phyloP scores from a whole-genome alignment of 305 asterid genomes.

The Fraxinus sp. region DNA sequence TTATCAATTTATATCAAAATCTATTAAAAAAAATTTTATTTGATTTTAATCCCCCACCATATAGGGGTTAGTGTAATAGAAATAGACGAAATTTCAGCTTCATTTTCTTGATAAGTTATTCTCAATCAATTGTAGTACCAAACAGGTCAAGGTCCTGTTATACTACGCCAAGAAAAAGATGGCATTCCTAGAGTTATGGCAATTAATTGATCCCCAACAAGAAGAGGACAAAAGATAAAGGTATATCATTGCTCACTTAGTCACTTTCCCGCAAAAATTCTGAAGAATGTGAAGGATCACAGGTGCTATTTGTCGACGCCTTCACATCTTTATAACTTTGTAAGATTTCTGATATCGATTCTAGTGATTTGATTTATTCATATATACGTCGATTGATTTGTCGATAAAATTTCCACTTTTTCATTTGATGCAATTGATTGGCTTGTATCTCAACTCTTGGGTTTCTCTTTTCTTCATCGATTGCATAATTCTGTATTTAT shows the following conservation, averaged over 20 bases:
- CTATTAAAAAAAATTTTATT: no score
- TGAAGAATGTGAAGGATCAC: constrained; percentile 1
- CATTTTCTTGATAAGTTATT: neutral
- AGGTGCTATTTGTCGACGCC: neutral
- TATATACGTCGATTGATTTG: neutral
- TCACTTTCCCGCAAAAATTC: neutral
- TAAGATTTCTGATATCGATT: neutral
- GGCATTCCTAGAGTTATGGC: neutral
- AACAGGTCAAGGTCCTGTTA: neutral
- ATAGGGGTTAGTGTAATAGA: no score
- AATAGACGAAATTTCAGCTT: neutral
- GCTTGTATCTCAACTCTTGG: neutral
- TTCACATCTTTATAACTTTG: neutral
- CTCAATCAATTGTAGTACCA: neutral
- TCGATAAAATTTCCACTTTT: neutral
- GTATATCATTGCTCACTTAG: no score
- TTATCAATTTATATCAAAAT: neutral
- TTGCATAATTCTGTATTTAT: neutral
- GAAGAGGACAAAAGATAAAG: no score
- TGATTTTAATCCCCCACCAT: no score
- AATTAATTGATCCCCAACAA: neutral
- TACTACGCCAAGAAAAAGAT: neutral
- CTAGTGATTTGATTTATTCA: neutral
- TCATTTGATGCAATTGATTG: neutral
- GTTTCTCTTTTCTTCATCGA: neutral